Base-by-base conservation (phyloP, 495 filamentous ascomycete genomes). In the Amniculicola lignicola region DNA sequence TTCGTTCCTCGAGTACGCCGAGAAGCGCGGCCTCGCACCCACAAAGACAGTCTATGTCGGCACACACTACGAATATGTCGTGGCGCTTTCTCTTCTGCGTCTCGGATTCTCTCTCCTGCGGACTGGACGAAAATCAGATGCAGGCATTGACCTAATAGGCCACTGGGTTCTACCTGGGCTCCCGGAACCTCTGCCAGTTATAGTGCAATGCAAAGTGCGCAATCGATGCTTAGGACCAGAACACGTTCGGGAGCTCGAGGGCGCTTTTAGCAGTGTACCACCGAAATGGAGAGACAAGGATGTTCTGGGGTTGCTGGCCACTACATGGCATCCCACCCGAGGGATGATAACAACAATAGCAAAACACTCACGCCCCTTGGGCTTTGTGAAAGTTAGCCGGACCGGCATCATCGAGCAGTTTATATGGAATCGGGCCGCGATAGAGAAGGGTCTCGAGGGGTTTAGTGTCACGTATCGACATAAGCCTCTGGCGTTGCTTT, bases 121-220 rank as follows among this genome's bases (percentile, higher is more conserved):
- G 38, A 79, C 85, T 14, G 93, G 93, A 59, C 86, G 87, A 31
- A 74, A 73, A 23, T 80, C 79, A 14, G 91, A 97, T 70, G 74
- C 72, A 43, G 92, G 92, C 27, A 87, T 95, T 65, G 92, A 97
- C 68, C 79, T 96, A 0, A 72, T 89, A 2, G 91, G 90, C 19
- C 81, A 81, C 15, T 97, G 92, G 92, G 70, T 75, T 11, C 69
- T 89, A 5, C 82, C 84, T 9, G 71, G 74, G n/a, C 41, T 54
- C 14, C 44, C 39, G 19, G 38, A 48, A 22, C 76, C 81, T 0
- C 52, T 93, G 3, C 79, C 77, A 44, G 81, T 89, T 1, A 61
- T 95, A 3, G 73, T 89, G 18, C 90, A 95, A 67, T 98, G 93
- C 74, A 98, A 96, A 71, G 79, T 80, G 15, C 27, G 44, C 35